phyloP scores from a whole-genome alignment of 352 stramenopile genomes.

The Phytophthora parvispora region DNA sequence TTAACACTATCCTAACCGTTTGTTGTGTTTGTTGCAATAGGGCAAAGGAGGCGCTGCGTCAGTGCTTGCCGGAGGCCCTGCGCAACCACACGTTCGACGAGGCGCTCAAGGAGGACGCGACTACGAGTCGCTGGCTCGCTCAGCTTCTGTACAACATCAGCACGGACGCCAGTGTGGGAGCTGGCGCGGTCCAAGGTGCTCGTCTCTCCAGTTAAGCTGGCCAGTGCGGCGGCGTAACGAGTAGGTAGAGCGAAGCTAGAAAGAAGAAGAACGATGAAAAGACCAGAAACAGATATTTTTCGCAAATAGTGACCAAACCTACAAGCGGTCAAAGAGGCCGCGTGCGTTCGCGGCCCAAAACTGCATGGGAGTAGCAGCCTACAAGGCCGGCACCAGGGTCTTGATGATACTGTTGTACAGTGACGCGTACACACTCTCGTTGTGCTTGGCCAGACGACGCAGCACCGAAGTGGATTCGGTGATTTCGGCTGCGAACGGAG shows the following conservation, averaged over 20 bases:
- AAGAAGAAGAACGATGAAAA: constrained; percentile 1
- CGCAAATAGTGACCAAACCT: constrained; percentile 22
- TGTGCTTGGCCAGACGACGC: constrained; percentile 68
- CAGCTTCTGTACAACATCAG: constrained; percentile 96
- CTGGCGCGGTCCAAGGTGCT: constrained; percentile 29
- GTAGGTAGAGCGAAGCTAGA: not conserved
- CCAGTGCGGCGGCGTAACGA: constrained; percentile 20
- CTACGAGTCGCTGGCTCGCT: constrained; percentile 97
- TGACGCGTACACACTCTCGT: constrained; percentile 68
- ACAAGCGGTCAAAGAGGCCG: constrained; percentile 1
- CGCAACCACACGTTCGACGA: constrained; percentile 97
- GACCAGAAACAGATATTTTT: constrained; percentile 26
- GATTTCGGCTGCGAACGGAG: constrained; percentile 59
- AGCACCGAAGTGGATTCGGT: constrained; percentile 37
- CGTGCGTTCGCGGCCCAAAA: not conserved
- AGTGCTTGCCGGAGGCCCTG: constrained; percentile 96
- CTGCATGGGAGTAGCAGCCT: constrained; percentile 7
- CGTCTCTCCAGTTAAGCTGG: constrained; percentile 39
- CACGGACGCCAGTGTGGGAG: constrained; percentile 31
- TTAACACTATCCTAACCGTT: not conserved
- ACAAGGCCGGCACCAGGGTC: constrained; percentile 39
- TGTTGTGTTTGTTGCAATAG: constrained; percentile 30
- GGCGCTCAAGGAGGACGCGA: constrained; percentile 96
- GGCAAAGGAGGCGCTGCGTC: constrained; percentile 97
- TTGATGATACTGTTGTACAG: constrained; percentile 78